phyloP scores from a whole-genome alignment of 495 filamentous ascomycete genomes.

The Podospora comata region DNA sequence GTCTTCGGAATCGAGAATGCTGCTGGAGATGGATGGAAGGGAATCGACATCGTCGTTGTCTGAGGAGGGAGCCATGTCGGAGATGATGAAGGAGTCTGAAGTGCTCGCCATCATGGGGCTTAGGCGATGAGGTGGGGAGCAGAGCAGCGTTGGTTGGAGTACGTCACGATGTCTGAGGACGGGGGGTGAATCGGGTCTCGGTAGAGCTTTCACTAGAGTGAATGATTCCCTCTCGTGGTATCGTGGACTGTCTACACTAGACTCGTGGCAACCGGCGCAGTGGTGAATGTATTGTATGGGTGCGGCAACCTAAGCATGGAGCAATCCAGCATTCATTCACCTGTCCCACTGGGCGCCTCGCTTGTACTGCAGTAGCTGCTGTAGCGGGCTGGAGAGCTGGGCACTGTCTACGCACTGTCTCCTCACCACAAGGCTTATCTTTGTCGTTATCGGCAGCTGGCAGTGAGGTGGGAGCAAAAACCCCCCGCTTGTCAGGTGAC shows the following conservation, averaged over 20 bases:
- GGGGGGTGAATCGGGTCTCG: neutral
- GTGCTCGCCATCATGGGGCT: constrained; percentile 27
- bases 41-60: constrained; percentile 65
- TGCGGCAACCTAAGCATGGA: too few relatives aligned
- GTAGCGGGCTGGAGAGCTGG: neutral
- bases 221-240: neutral
- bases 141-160: neutral
- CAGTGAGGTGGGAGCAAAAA: constrained; percentile 15
- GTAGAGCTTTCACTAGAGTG: neutral
- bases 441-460: constrained; percentile 12
- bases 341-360: neutral
- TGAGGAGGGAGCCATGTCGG: constrained; percentile 38
- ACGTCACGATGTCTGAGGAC: neutral
- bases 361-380: neutral
- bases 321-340: neutral
- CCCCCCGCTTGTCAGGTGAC: constrained; percentile 35
- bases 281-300: neutral
- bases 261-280: neutral
- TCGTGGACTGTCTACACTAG: neutral
- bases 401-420: constrained; percentile 4
- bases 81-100: constrained; percentile 44
- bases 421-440: neutral
- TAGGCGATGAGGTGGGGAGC: neutral
- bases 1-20: constrained; percentile 54
- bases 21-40: constrained; percentile 68